These are phyloP conservation scores for Fusarium continuum DNA, from an alignment of 2,329 filamentous ascomycete species.

Conservation along the genomic window DNA sequence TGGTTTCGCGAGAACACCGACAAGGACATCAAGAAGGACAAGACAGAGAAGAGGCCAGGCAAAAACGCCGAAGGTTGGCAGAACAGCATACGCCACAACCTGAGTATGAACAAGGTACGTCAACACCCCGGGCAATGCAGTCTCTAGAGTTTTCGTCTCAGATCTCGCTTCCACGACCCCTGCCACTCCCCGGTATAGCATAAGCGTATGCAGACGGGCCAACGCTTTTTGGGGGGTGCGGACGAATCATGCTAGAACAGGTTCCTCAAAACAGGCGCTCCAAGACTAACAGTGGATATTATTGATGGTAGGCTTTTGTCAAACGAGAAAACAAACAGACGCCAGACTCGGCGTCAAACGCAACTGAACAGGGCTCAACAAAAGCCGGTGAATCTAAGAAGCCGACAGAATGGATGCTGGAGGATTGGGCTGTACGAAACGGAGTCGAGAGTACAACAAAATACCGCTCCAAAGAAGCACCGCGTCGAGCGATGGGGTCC, in stretches of 20 bases:
- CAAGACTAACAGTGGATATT: conserved; percentile 27
- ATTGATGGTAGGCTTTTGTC: conserved; percentile 49
- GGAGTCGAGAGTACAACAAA: conserved; percentile 88
- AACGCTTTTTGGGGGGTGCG: conserved; percentile 10
- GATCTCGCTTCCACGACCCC: conserved; percentile 11
- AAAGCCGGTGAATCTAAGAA: conserved; percentile 62
- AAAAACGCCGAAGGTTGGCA: conserved; percentile 77
- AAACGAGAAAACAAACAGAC: conserved; percentile 50
- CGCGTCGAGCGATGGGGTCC: conserved; percentile 34
- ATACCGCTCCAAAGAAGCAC: conserved; percentile 66
- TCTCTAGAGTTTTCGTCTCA: conserved; percentile 22
- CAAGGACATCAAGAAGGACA: conserved; percentile 75
- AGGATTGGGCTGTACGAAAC: conserved; percentile 71
- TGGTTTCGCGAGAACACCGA: conserved; percentile 88
- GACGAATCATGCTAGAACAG: neutral
- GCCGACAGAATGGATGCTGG: conserved; percentile 79
- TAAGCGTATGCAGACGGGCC: conserved; percentile 15
- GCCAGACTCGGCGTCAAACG: conserved; percentile 38
- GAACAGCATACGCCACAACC: conserved; percentile 94
- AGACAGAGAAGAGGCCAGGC: conserved; percentile 22
- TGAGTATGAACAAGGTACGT: conserved; percentile 92
- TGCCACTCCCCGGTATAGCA: conserved; percentile 8
- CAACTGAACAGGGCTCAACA: conserved; percentile 4
- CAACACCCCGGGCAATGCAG: neutral
- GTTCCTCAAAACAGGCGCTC: neutral